Percentiles rank a stretch among this genome's conserved stretches.
Conservation (phyloP, 495 filamentous ascomycete species). For the Podospora comata region DNA sequence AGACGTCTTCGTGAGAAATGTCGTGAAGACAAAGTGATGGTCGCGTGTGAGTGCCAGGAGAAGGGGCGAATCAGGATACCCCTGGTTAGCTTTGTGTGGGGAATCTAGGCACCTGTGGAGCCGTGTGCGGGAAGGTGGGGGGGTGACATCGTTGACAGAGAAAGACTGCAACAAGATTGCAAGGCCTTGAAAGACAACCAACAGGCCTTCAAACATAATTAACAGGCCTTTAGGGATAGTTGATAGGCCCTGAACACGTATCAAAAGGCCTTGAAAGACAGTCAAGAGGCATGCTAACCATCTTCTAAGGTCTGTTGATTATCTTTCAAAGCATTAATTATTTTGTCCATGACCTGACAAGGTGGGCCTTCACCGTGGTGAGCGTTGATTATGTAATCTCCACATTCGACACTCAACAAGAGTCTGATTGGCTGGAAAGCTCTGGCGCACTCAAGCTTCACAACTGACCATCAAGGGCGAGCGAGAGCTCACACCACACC, state of each 20-base stretch:
- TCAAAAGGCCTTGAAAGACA: no score
- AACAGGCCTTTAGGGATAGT: no score
- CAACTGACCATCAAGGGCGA: background rate
- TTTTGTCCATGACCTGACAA: no score
- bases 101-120: conserved; percentile 9
- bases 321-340: background rate
- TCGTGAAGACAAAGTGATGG: conserved; percentile 1
- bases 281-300: no score
- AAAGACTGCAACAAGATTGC: no score
- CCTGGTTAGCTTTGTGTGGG: conserved; percentile 6
- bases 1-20: background rate
- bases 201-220: no score
- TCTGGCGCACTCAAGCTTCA: background rate
- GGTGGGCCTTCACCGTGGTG: background rate
- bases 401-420: background rate
- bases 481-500: background rate
- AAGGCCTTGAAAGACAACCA: no score
- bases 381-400: conserved; percentile 5
- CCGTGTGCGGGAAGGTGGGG: conserved; percentile 1
- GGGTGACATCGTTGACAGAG: no score
- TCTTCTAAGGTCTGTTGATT: background rate
- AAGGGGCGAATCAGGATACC: conserved; percentile 11
- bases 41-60: conserved; percentile 4
- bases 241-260: no score
- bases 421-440: conserved; percentile 11